Percentiles rank a stretch among this genome's conserved stretches.
These are phyloP conservation scores for Sclerotinia sclerotiorum DNA, from an alignment of 2,329 filamentous ascomycete genomes.

Conservation along the genomic window DNA sequence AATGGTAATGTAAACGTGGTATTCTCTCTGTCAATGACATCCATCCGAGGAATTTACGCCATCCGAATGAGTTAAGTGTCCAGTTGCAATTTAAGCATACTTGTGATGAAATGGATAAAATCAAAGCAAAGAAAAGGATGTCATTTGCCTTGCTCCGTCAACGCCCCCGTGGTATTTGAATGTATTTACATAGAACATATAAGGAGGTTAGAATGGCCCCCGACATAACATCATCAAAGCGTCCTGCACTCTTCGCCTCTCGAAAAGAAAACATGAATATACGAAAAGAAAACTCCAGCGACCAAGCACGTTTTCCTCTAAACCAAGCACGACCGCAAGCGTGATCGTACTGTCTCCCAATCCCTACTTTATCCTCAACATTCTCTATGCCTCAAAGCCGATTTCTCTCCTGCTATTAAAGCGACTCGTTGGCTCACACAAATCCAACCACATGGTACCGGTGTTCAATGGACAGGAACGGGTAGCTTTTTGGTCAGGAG, in stretches of 20 bases:
- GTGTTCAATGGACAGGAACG: constrained; percentile 14
- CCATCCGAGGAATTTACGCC: no score
- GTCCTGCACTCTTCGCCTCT: neutral
- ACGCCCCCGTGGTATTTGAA: constrained; percentile 18
- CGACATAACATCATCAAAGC: neutral
- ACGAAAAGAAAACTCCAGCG: constrained; percentile 1
- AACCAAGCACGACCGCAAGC: neutral
- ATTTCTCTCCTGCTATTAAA: constrained; percentile 19
- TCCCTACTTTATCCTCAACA: neutral
- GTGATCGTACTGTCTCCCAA: neutral
- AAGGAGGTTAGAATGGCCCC: neutral
- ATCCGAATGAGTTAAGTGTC: neutral
- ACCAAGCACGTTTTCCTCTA: constrained; percentile 1
- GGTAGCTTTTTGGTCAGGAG: constrained; percentile 16
- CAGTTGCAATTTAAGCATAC: neutral
- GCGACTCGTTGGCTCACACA: constrained; percentile 9
- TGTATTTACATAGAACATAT: constrained; percentile 14
- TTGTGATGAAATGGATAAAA: neutral
- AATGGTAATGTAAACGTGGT: neutral
- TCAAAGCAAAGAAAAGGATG: constrained; percentile 21
- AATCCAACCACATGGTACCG: constrained; percentile 21
- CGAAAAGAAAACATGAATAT: neutral
- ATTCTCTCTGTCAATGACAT: neutral
- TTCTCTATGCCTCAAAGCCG: constrained; percentile 15
- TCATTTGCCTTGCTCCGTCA: constrained; percentile 21